A percentile compares a stretch with the other conserved stretches of the same genome.
Evolutionary conservation across 257 asterid genomes (phyloP).

Genomic region (Vinca minor): DNA sequence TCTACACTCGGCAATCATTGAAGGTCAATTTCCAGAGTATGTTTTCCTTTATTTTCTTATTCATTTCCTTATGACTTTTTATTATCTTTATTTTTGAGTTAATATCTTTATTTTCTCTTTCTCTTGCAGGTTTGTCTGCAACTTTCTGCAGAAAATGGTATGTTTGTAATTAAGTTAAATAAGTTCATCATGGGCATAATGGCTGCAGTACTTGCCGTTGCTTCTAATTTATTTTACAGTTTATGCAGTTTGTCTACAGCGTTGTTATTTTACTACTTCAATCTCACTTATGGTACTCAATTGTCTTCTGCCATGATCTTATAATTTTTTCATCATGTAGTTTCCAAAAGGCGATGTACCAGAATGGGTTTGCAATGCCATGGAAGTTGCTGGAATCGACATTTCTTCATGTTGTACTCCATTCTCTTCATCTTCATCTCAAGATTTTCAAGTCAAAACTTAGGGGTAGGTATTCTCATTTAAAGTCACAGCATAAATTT

Average conservation of each 20-base stretch:
- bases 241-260: neutral
- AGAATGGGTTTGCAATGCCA: constrained; percentile 93
- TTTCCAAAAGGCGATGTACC: constrained; percentile 85
- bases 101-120: neutral
- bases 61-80: neutral
- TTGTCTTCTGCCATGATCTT: neutral
- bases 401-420: constrained; percentile 56
- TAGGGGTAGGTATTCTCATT: constrained; percentile 5
- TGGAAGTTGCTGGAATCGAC: constrained; percentile 97
- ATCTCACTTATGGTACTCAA: neutral
- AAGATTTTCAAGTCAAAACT: neutral
- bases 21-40: constrained; percentile 79
- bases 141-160: constrained; percentile 86
- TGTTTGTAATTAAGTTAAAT: neutral
- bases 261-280: neutral
- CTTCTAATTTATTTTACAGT: neutral
- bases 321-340: constrained; percentile 37
- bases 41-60: constrained; percentile 16
- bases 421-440: constrained; percentile 13
- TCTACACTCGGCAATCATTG: constrained; percentile 71
- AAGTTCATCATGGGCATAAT: neutral
- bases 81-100: neutral
- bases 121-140: constrained; percentile 65
- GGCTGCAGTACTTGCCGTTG: neutral
- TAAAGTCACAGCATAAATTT: constrained; percentile 22